Base-by-base conservation (phyloP, 768 basidiomycete species). In the Mycena galopus region DNA sequence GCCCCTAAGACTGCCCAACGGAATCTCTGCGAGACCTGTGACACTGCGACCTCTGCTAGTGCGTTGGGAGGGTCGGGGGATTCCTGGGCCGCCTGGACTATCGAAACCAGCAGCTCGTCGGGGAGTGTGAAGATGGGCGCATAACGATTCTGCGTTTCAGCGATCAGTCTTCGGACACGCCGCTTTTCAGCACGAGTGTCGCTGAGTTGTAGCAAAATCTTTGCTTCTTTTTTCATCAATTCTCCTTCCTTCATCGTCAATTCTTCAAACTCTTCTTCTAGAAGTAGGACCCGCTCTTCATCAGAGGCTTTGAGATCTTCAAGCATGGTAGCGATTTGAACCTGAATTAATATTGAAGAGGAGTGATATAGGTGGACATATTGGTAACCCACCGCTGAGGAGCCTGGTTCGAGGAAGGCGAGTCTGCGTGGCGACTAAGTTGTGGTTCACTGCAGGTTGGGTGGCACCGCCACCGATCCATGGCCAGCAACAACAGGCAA, bases 11-110 rank as follows among this genome's bases (percentile, higher is more conserved):
- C 53, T 19, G 61, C 68, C 37, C 61, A 63, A 11, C 68, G 61
- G n/a, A 63, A 57, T 4, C 61, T 37, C 55, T 69, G 68, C 14
- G 68, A 69, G 32, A 69, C 21, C 30, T 69, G 68, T n/a, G 68
- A 69, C 10, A 30, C 42, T 19, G 35, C 2, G 16, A 69, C 68
- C 44, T 69, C 68, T 11, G 63, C 47, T 37, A 7, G 44, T 39
- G 55, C 35, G 32, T 30, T 33, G 29, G 11, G n/a, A 35, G 9
- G 19, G 60, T 62, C 58, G 58, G 37, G 21, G 3, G 51, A 55
- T 37, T 60, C 30, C 39, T 69, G 68, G 10, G 37, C 60, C 5
- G 42, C 61, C 51, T 69, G 35, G 42, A 62, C 51, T 16, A 69
- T 58, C 53, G 23, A 62, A 25, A 69, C 68, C 10, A 69, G 44